Conservation (phyloP, 1,284 basidiomycete species). For the Rhizoctonia solani region DNA sequence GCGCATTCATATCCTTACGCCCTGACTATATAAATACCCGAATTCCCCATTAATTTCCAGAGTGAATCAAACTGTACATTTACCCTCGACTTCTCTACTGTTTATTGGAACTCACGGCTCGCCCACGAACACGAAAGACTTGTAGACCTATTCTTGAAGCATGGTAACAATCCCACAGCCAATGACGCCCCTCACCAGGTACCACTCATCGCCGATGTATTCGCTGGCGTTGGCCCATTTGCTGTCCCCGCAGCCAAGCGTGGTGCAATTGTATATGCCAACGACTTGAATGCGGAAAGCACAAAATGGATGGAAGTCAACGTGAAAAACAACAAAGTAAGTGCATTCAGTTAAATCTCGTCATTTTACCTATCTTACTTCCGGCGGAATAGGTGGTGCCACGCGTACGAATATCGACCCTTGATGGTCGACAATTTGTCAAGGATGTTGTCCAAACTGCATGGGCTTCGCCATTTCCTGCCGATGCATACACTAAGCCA, state of each 20-base stretch:
- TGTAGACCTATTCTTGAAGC: conserved; percentile 63
- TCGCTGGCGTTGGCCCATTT: conserved; percentile 98
- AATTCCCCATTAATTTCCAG: conserved; percentile 49
- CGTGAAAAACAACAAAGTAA: conserved; percentile 71
- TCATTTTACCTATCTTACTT: background rate
- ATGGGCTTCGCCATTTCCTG: conserved; percentile 65
- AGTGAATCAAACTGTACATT: conserved; percentile 84
- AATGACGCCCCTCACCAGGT: background rate
- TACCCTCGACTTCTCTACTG: conserved; percentile 91
- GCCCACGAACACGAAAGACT: conserved; percentile 90
- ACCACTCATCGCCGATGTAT: conserved; percentile 78
- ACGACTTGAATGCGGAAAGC: conserved; percentile 92
- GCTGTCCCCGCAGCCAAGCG: conserved; percentile 91
- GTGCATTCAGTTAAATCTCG: conserved; percentile 32
- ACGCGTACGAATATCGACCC: conserved; percentile 82
- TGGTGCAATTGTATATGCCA: conserved; percentile 85
- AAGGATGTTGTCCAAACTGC: conserved; percentile 57
- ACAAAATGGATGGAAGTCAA: conserved; percentile 80
- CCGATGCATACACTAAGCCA: conserved; percentile 22
- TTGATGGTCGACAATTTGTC: conserved; percentile 88
- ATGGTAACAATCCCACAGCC: background rate
- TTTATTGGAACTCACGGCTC: conserved; percentile 98
- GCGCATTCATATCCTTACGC: conserved; percentile 41
- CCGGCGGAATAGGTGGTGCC: conserved; percentile 27
- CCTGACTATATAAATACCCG: background rate